Percentiles rank a stretch among this genome's conserved stretches.
These are phyloP conservation scores for Hordeum pubiflorum DNA, from an alignment of 202 grass and related monocot genomes.

Conservation along the genomic window DNA sequence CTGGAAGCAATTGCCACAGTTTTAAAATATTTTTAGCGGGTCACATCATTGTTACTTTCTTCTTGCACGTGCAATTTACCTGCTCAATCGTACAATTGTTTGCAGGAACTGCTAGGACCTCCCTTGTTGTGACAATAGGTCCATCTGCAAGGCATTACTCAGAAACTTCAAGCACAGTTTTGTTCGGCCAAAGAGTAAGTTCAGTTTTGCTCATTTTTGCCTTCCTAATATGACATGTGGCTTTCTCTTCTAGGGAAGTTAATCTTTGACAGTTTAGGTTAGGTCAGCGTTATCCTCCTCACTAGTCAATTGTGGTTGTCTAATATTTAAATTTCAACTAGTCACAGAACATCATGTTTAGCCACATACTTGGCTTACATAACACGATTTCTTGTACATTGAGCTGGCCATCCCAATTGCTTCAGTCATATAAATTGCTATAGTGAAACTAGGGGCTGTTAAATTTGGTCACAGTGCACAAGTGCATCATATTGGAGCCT, in stretches of 20 bases:
- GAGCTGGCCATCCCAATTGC: slow-evolving; percentile 12
- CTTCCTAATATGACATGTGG: neutral
- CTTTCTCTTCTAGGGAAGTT: neutral
- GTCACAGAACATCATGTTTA: neutral
- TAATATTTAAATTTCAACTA: slow-evolving; percentile 3
- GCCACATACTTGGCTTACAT: neutral
- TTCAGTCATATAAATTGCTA: neutral
- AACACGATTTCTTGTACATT: neutral
- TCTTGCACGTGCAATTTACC: neutral
- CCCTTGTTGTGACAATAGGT: slow-evolving; percentile 89
- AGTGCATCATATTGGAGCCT: neutral
- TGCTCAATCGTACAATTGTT: slow-evolving; percentile 22
- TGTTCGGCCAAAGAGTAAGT: slow-evolving; percentile 96
- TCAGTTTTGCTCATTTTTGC: slow-evolving; percentile 5
- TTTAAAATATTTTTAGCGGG: neutral
- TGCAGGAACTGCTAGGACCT: slow-evolving; percentile 90
- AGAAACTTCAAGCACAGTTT: slow-evolving; percentile 91
- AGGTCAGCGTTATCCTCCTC: neutral
- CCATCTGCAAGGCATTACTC: slow-evolving; percentile 82
- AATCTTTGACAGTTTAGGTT: neutral
- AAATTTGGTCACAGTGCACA: neutral
- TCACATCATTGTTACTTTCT: neutral
- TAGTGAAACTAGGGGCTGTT: neutral
- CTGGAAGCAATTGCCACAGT: neutral
- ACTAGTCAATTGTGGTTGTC: neutral